phyloP scores from a whole-genome alignment of 2,329 filamentous ascomycete species.

The Aaosphaeria pasadenensis region DNA sequence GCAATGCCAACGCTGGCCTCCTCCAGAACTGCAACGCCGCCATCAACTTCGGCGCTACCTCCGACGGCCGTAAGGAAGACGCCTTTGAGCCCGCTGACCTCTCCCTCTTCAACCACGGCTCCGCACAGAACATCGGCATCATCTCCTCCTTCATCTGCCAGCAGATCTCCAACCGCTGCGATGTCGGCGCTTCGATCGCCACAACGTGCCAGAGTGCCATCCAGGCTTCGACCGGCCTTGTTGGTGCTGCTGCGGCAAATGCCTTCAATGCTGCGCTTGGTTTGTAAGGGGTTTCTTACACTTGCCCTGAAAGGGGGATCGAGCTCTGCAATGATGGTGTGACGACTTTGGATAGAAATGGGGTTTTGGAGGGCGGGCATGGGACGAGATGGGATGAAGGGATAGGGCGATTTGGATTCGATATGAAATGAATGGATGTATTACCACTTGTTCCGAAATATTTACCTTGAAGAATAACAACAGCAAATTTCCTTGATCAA shows the following conservation, averaged over 20 bases:
- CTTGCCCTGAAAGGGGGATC: background rate
- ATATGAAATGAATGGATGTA: background rate
- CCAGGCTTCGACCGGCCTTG: constrained; percentile 14
- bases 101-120: constrained; percentile 51
- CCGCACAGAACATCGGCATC: constrained; percentile 48
- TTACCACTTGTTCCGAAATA: background rate
- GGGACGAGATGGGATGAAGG: background rate
- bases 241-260: constrained; percentile 24
- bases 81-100: constrained; percentile 45
- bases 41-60: constrained; percentile 49
- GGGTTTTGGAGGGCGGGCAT: background rate
- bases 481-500: too few relatives aligned
- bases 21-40: constrained; percentile 51
- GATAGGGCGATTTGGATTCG: background rate
- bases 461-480: too few relatives aligned
- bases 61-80: constrained; percentile 47
- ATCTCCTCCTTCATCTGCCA: constrained; percentile 50
- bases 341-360: background rate
- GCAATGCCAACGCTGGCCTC: background rate
- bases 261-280: constrained; percentile 27
- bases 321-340: background rate
- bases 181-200: constrained; percentile 16
- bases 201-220: constrained; percentile 18
- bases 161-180: constrained; percentile 35
- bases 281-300: background rate